Base-by-base conservation (phyloP, 768 basidiomycete species). In the Leccinum incarnatum region DNA sequence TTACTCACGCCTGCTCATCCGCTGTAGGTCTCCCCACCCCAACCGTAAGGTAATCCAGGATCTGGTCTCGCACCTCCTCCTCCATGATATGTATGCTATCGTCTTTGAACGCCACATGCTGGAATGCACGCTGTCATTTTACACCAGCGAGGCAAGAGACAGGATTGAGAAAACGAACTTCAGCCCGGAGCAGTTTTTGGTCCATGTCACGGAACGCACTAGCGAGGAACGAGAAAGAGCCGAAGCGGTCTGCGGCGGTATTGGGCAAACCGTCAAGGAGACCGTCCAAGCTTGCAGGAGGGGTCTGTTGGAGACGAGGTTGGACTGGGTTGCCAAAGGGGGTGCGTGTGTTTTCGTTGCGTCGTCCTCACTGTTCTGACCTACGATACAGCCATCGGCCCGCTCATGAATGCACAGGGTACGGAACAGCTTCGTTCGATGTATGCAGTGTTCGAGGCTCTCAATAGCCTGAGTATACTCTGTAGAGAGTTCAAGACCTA, bases 381-480 rank as follows among this genome's bases (percentile, higher is more conserved):
- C 4, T 34, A 51, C 25, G 27, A 21, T 27, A 12, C 40, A 89
- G 90, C 83, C 46, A 65, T 91, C 29, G 76, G 80, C 3, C 68
- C 73, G 0, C 80, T 85, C 55, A 79, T 89, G 72, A 75, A 78
- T 4, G 72, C 67, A 11, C 78, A 77, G 61, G 77, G 83, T 14
- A 73, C 77, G 19, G 68, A 69, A 3, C 75, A 69, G 5, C 72
- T 93, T 11, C 66, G 64, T 12, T 72, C 69, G 19, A 81, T 93
- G 77, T 89, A 91, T 68, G 65, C 69, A 1, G 75, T 88, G 6
- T 89, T 93, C 59, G 69, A 76, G 2, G 79, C 86, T 5, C 84
- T 91, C 0, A 75, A 76, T 27, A 81, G 80, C 0, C 70, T 82
- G 34, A 80, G 81, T 55, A 72, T 78, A 2, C 76, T 95, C 1